Evolutionary conservation across 768 basidiomycete species (phyloP), one percentile per base, ranked within the genome.

Genomic region (Mycena rebaudengoi): DNA sequence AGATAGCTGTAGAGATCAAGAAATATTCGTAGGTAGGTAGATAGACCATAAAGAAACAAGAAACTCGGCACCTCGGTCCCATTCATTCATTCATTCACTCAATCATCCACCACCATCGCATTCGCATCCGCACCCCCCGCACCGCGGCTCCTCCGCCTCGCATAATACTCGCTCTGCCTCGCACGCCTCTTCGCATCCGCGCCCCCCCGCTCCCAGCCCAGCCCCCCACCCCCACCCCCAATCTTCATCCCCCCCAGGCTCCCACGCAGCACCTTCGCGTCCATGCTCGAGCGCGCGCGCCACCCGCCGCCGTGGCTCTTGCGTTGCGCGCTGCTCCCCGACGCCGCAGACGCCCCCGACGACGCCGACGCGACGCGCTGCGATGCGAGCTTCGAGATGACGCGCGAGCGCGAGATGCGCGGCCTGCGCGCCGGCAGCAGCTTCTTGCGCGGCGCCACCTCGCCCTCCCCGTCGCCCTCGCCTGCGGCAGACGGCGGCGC

Each of bases 331-430:
- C 56, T 66, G 10, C 44, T 39, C n/a, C n/a, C n/a, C n/a, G n/a
- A n/a, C 2, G 33, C 23, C 16, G 62, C 57, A 10, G 66, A 70
- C 10, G 71, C 71, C 46, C 73, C 60, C 25, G 74, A 50, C 7
- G 76, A 67, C 61, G 71, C 75, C 11, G 73, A 74, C 3, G 85
- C 84, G 14, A 84, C 86, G 7, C 92, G 86, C 74, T 94, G 90
- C 14, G 90, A 90, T 1, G 89, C 90, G 33, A 94, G 78, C 68
- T 83, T 86, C 0, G 92, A 90, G 44, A 94, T 92, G 39, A 94
- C 91, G 64, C 88, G 90, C 26, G 91, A 91, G 37, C 93, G 86
- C 41, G 92, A 94, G 65, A 94, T 91, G 8, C 91, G 86, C 5
- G 92, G 92, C 71, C 87, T 89, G 59, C 90, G 85, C 10, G 52